Evolutionary conservation across 2,329 filamentous ascomycete species (phyloP).

Genomic region (Lachnellula arida): DNA sequence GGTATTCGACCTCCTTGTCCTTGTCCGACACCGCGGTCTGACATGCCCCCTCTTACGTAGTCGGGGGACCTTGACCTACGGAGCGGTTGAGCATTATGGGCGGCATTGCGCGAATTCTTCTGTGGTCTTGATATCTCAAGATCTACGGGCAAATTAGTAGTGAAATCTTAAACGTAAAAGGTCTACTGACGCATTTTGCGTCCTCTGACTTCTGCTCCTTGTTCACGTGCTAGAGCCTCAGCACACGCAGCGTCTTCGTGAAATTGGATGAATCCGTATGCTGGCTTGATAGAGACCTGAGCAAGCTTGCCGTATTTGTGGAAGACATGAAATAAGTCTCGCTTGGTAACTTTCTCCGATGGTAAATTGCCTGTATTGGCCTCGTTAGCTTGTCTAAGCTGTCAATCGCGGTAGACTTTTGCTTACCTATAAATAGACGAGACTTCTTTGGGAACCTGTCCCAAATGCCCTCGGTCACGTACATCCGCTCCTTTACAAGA

Average conservation of each 20-base stretch:
- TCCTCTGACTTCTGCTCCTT: constrained; percentile 79
- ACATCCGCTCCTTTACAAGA: constrained; percentile 65
- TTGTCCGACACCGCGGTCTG: constrained; percentile 40
- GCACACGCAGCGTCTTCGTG: constrained; percentile 70
- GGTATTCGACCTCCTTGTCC: constrained; percentile 14
- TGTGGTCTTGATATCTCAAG: constrained; percentile 87
- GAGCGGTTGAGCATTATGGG: constrained; percentile 8
- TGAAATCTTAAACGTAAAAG: background rate
- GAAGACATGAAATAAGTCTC: constrained; percentile 89
- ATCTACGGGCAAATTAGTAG: constrained; percentile 49
- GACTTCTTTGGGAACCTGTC: constrained; percentile 74
- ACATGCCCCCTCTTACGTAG: constrained; percentile 38
- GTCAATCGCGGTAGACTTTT: constrained; percentile 12
- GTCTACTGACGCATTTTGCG: constrained; percentile 78
- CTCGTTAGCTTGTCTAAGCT: constrained; percentile 25
- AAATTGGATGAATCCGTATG: constrained; percentile 96
- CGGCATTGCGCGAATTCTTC: constrained; percentile 63
- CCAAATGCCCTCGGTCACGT: constrained; percentile 76
- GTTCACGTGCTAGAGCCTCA: constrained; percentile 69
- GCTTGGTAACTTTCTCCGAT: constrained; percentile 87
- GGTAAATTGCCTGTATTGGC: constrained; percentile 71
- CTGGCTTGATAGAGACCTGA: constrained; percentile 94
- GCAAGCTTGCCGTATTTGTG: constrained; percentile 79
- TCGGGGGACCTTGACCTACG: constrained; percentile 62
- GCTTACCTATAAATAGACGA: constrained; percentile 73